Percentiles rank a stretch among this genome's conserved stretches.
phyloP scores from a whole-genome alignment of 2,329 filamentous ascomycete species.

The Cladosporium sp. region DNA sequence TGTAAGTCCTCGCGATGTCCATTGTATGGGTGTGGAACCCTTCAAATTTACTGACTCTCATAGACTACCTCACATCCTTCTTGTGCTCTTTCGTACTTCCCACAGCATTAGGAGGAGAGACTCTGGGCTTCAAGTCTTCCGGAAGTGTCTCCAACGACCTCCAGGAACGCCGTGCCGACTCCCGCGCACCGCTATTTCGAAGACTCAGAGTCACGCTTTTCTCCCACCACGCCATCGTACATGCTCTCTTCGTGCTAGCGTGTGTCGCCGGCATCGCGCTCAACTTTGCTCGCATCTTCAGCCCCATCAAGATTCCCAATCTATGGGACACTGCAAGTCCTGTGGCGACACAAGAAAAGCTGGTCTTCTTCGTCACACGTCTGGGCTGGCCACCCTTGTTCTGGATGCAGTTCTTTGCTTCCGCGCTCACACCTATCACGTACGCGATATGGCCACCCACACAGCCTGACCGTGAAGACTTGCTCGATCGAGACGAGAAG shows the following conservation, averaged over 20 bases:
- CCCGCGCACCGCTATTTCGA: conserved; percentile 42
- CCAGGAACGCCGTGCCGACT: conserved; percentile 52
- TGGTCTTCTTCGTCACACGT: conserved; percentile 54
- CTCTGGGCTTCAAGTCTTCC: conserved; percentile 58
- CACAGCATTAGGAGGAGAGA: conserved; percentile 46
- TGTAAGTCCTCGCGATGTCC: background rate
- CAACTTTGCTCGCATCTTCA: conserved; percentile 48
- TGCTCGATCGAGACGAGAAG: conserved; percentile 54
- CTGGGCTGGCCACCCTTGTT: conserved; percentile 60
- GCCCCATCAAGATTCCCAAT: conserved; percentile 47
- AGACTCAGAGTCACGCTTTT: conserved; percentile 52
- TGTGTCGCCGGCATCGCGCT: conserved; percentile 28
- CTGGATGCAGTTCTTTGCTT: conserved; percentile 38
- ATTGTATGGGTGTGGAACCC: too few relatives aligned
- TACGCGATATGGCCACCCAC: conserved; percentile 18
- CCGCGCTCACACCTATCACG: conserved; percentile 7
- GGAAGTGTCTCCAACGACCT: conserved; percentile 54
- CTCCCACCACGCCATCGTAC: conserved; percentile 42
- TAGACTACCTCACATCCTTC: conserved; percentile 7
- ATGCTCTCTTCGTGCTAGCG: conserved; percentile 52
- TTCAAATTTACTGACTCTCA: background rate
- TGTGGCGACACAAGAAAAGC: conserved; percentile 28
- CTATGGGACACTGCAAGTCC: conserved; percentile 35
- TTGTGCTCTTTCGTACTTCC: conserved; percentile 20
- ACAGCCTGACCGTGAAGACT: conserved; percentile 56